A percentile compares a stretch with the other conserved stretches of the same genome.
phyloP scores from a whole-genome alignment of 202 grass and related monocot species.

The Cymbopogon flexuosus region DNA sequence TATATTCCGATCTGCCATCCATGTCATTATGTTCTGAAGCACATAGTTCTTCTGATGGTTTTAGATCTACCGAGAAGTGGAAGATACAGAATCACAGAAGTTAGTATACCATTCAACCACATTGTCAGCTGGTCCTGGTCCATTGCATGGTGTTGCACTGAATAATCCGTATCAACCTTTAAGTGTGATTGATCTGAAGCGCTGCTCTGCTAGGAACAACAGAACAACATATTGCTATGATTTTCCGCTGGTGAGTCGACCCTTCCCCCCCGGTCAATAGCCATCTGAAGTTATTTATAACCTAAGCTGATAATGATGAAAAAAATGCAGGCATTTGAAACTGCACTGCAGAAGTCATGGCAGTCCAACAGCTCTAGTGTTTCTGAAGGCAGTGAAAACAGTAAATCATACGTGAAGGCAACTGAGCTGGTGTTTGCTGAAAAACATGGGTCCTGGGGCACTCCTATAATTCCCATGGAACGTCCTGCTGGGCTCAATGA shows the following conservation, averaged over 20 bases:
- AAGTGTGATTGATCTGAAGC: conserved; percentile 63
- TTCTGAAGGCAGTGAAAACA: conserved; percentile 11
- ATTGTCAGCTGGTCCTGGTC: conserved; percentile 38
- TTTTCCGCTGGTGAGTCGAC: conserved; percentile 62
- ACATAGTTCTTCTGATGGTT: conserved; percentile 27
- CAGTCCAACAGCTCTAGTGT: conserved; percentile 29
- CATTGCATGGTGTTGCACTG: conserved; percentile 56
- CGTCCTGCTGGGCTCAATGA: conserved; percentile 66
- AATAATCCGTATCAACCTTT: conserved; percentile 55
- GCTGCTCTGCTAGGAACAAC: conserved; percentile 64
- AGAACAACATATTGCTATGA: conserved; percentile 84
- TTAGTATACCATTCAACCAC: conserved; percentile 52
- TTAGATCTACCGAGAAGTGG: conserved; percentile 64
- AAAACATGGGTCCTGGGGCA: conserved; percentile 62
- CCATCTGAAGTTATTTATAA: background rate
- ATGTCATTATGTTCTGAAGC: conserved; percentile 21
- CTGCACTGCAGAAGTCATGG: conserved; percentile 56
- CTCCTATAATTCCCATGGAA: conserved; percentile 50
- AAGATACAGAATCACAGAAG: conserved; percentile 50
- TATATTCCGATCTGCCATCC: background rate
- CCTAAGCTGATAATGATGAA: conserved; percentile 11
- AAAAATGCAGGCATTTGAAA: conserved; percentile 66
- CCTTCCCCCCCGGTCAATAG: background rate
- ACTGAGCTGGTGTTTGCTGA: conserved; percentile 57
- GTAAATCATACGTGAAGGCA: conserved; percentile 42